Conservation (phyloP, 306 rosid species). For the Trifolium fragiferum region DNA sequence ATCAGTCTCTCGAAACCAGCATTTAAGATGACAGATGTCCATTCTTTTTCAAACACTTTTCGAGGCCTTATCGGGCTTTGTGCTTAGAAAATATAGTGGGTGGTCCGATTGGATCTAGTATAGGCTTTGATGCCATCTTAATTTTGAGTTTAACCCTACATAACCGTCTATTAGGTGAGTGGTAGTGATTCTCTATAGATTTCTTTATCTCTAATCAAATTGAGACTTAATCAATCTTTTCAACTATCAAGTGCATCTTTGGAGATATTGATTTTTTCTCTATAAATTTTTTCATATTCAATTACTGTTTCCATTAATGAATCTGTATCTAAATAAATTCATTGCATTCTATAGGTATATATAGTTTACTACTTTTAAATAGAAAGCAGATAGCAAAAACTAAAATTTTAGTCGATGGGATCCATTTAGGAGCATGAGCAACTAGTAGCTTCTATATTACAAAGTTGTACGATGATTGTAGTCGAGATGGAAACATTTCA, state of each 20-base stretch:
- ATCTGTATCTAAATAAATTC: constrained; percentile 12
- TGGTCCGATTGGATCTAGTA: neutral
- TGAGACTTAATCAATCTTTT: neutral
- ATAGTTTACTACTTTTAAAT: neutral
- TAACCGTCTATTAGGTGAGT: neutral
- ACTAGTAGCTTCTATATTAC: constrained; percentile 8
- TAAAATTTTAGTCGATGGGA: neutral
- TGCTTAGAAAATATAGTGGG: neutral
- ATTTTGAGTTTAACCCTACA: neutral
- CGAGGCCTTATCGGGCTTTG: neutral
- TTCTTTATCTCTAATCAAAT: neutral
- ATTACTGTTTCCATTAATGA: neutral
- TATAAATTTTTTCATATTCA: neutral
- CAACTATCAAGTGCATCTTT: neutral
- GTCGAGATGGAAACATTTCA: constrained; percentile 14
- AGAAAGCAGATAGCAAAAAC: neutral
- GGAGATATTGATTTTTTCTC: neutral
- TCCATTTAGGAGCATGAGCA: constrained; percentile 21
- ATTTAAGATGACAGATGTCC: neutral
- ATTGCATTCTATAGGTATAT: neutral
- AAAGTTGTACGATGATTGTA: constrained; percentile 9
- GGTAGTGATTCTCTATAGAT: neutral
- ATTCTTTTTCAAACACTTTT: neutral
- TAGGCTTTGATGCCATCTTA: neutral
- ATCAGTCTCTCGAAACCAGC: neutral